phyloP scores from a whole-genome alignment of 108 stramenopile species.

The Phaeodactylum tricornutum region DNA sequence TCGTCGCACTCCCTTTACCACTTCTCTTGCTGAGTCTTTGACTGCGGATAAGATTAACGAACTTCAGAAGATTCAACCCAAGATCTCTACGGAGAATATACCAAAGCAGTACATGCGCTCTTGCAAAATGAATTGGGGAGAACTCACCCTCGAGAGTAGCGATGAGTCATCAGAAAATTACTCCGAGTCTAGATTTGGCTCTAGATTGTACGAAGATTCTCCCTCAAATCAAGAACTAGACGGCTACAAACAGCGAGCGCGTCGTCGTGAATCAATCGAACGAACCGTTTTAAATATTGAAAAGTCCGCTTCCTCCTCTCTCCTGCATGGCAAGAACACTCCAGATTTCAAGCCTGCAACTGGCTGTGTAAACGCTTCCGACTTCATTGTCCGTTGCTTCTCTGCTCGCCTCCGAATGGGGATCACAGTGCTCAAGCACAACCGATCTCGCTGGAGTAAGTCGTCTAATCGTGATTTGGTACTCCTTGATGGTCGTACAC shows the following conservation, averaged over 20 bases:
- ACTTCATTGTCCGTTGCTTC: constrained; percentile 59
- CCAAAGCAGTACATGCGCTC: too few species aligned
- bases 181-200: neutral
- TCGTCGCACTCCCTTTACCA: neutral
- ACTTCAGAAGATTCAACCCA: neutral
- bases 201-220: constrained; percentile 5
- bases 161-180: neutral
- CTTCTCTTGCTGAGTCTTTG: neutral
- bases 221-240: constrained; percentile 7
- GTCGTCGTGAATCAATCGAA: constrained; percentile 6
- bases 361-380: constrained; percentile 55
- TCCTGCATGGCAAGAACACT: neutral
- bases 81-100: neutral
- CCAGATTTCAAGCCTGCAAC: constrained; percentile 50
- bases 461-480: constrained; percentile 36
- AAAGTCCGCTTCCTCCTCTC: neutral
- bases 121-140: constrained; percentile 4
- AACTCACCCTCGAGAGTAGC: constrained; percentile 2
- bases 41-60: neutral
- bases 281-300: neutral
- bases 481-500: constrained; percentile 45
- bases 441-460: constrained; percentile 47
- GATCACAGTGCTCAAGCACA: constrained; percentile 59
- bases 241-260: constrained; percentile 5
- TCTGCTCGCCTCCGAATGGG: constrained; percentile 43